Base-by-base conservation (phyloP, 495 filamentous ascomycete species). In the Trichoderma parareesei region DNA sequence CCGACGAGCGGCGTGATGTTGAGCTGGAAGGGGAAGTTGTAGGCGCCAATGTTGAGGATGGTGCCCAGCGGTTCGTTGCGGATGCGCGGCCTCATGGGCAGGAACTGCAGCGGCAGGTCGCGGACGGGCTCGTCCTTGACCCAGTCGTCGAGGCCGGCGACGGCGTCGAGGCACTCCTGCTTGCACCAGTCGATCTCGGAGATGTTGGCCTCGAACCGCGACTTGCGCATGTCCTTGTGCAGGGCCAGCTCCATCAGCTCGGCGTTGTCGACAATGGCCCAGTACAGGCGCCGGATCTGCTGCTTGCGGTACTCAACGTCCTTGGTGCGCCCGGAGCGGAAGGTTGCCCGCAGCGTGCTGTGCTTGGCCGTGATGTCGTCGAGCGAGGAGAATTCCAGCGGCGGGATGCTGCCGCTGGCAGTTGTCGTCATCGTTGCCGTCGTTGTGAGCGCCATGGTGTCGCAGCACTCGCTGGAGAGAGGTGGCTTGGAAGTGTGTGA, bases 261-360 rank as follows among this genome's bases (percentile, higher is more conserved):
- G 65, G 84, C 79, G 72, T 89, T 87, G 78, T 97, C 94, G 60
- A 85, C 85, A 59, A 97, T 70, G 3, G 84, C 92, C 92, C 92
- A 97, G 79, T 95, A 97, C 53, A 97, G 87, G 80, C 91, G 93
- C 61, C 92, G 88, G 44, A 97, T 86, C 81, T 97, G 93, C 18
- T 84, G 77, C 61, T 92, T 80, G 62, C 94, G 84, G 80, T 89
- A 98, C 68, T 89, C 83, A 64, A 97, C 71, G 63, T 88, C 81
- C 70, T 89, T 89, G 4, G 91, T 96, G 78, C 89, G 90, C 74
- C 93, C 87, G 14, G 89, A 80, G 67, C 81, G 78, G 78, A 91
- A 98, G 27, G 87, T 80, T 63, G 79, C 75, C 71, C 85, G 85
- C 11, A 84, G 75, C 10, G 75, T 79, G 65, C 81, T 79, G 71